phyloP scores from a whole-genome alignment of 352 stramenopile species.

The Aphanomyces stellatus region DNA sequence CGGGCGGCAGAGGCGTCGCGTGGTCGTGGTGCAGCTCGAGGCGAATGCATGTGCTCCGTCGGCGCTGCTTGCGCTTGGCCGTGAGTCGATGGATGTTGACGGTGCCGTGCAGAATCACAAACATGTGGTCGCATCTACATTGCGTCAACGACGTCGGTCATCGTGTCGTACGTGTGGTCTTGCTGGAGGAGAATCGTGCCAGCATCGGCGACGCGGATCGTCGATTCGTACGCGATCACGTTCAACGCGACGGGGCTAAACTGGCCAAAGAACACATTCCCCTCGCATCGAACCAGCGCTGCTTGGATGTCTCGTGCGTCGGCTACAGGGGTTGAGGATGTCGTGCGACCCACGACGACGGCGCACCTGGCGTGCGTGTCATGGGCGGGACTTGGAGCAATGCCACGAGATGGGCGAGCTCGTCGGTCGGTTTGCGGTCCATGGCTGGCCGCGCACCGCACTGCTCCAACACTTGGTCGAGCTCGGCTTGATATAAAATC shows the following conservation, averaged over 20 bases:
- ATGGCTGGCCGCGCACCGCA: background rate
- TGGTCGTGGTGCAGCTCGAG: background rate
- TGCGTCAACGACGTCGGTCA: background rate
- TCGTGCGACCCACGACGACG: background rate
- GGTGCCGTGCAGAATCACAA: background rate
- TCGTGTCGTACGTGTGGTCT: slow-evolving; percentile 1
- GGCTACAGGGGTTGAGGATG: background rate
- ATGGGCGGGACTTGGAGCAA: background rate
- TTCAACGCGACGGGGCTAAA: background rate
- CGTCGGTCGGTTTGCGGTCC: background rate
- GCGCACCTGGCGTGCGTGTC: background rate
- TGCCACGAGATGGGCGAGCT: background rate
- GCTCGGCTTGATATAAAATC: background rate
- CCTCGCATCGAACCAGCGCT: background rate
- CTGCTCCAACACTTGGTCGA: background rate
- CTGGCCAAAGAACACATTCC: slow-evolving; percentile 6
- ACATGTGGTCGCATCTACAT: slow-evolving; percentile 15
- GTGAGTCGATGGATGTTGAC: slow-evolving; percentile 13
- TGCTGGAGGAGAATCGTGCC: slow-evolving; percentile 12
- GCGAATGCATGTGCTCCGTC: background rate
- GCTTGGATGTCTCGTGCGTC: background rate
- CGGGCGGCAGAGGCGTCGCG: background rate
- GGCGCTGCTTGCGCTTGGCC: background rate
- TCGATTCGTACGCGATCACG: background rate
- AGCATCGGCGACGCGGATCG: background rate